These are phyloP conservation scores for Penicillium soppii DNA, from an alignment of 495 filamentous ascomycete genomes.

Conservation along the genomic window DNA sequence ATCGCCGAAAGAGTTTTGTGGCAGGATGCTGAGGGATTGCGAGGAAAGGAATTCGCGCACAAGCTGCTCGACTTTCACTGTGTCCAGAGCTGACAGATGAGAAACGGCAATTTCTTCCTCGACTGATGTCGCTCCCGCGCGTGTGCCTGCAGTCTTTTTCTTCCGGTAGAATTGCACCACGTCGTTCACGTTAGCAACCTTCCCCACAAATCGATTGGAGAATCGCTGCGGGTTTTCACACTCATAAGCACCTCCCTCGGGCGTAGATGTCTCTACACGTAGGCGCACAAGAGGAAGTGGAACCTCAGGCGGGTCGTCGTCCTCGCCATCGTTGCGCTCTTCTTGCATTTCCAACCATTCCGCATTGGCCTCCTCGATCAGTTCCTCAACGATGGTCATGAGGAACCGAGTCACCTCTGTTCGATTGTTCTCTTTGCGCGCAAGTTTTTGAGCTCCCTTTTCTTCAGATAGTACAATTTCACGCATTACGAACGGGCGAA, in stretches of 20 bases:
- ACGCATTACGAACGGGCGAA: conserved; percentile 84
- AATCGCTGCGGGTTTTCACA: conserved; percentile 96
- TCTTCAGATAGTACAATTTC: conserved; percentile 80
- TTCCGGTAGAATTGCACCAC: conserved; percentile 92
- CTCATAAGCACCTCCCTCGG: conserved; percentile 83
- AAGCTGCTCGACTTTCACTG: conserved; percentile 81
- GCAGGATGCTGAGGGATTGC: conserved; percentile 85
- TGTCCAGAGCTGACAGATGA: conserved; percentile 62
- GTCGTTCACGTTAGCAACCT: conserved; percentile 91
- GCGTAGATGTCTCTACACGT: conserved; percentile 85
- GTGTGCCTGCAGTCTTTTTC: conserved; percentile 52
- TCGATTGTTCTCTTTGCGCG: conserved; percentile 78
- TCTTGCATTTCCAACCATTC: conserved; percentile 77
- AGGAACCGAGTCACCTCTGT: conserved; percentile 75
- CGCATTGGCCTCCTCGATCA: conserved; percentile 80
- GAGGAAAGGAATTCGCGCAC: conserved; percentile 81
- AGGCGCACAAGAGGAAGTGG: conserved; percentile 85
- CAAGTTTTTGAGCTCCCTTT: conserved; percentile 70
- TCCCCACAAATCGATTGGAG: conserved; percentile 86
- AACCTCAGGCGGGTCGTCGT: conserved; percentile 51
- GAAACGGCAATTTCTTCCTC: conserved; percentile 60
- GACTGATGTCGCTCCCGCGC: conserved; percentile 44
- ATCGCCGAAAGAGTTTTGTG: conserved; percentile 87
- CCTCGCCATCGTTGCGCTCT: conserved; percentile 46
- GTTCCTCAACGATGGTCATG: conserved; percentile 71